Conservation (phyloP, 345 rosid genomes). For the Kandelia obovata region DNA sequence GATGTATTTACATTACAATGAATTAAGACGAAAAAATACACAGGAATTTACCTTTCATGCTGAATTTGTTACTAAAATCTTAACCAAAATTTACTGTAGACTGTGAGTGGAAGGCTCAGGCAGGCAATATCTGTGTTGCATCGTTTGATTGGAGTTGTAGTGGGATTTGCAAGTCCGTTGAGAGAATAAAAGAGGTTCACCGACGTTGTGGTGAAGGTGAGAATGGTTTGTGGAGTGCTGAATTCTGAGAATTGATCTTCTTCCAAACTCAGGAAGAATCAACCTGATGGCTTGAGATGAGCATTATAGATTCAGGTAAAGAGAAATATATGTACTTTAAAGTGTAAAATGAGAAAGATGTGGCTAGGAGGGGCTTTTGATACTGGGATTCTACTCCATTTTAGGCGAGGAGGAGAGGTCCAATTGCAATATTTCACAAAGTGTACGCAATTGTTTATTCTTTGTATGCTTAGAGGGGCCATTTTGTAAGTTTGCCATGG, state of each 20-base stretch:
- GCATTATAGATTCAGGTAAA: background rate
- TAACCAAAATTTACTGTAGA: slow-evolving; percentile 36
- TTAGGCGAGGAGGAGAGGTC: slow-evolving; percentile 18
- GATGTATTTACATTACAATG: background rate
- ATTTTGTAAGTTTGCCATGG: slow-evolving; percentile 27
- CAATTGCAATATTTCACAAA: slow-evolving; percentile 7
- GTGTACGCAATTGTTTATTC: slow-evolving; percentile 28
- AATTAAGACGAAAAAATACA: too few relatives aligned
- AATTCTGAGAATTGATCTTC: slow-evolving; percentile 38
- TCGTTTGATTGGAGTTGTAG: slow-evolving; percentile 94
- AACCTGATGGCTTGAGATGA: background rate
- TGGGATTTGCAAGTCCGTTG: slow-evolving; percentile 84
- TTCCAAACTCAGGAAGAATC: slow-evolving; percentile 38
- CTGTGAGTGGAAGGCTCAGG: slow-evolving; percentile 97
- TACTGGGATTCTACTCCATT: slow-evolving; percentile 26
- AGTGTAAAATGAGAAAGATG: slow-evolving; percentile 18
- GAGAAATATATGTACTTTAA: slow-evolving; percentile 11
- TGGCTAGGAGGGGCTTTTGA: slow-evolving; percentile 6
- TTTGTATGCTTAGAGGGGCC: slow-evolving; percentile 28
- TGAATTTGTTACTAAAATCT: background rate
- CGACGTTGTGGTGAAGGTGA: slow-evolving; percentile 86
- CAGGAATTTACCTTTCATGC: too few relatives aligned
- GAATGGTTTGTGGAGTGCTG: slow-evolving; percentile 65
- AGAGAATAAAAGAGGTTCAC: slow-evolving; percentile 83
- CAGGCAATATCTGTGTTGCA: slow-evolving; percentile 85